phyloP scores from a whole-genome alignment of 1,284 basidiomycete genomes.

The Malassezia caprae region DNA sequence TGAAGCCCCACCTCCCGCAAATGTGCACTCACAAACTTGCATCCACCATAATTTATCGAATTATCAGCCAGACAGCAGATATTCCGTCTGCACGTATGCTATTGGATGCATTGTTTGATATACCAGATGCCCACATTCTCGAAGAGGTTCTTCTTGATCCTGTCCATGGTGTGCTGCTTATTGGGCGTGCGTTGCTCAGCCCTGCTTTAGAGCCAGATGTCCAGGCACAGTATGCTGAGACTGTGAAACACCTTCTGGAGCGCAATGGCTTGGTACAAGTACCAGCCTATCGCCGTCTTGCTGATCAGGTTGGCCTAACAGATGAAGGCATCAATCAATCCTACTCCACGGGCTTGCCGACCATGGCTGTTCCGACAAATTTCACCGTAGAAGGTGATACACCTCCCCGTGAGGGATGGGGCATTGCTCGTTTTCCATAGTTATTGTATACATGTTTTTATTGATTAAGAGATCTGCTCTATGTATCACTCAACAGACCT shows the following conservation, averaged over 20 bases:
- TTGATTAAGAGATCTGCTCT: background rate
- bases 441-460: background rate
- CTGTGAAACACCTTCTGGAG: constrained; percentile 29
- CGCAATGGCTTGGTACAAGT: constrained; percentile 32
- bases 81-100: constrained; percentile 39
- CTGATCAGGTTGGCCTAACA: constrained; percentile 78
- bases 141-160: constrained; percentile 67
- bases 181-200: constrained; percentile 56
- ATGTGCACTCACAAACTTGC: constrained; percentile 96
- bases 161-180: constrained; percentile 75
- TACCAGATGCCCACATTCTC: constrained; percentile 68
- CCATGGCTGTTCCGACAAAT: background rate
- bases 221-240: constrained; percentile 62
- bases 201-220: constrained; percentile 65
- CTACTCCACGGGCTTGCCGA: background rate
- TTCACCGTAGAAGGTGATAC: background rate
- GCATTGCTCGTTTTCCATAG: background rate
- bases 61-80: constrained; percentile 49
- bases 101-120: constrained; percentile 50
- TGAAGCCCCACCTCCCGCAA: constrained; percentile 88
- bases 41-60: constrained; percentile 76
- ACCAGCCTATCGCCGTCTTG: constrained; percentile 70
- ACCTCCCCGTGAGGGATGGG: background rate
- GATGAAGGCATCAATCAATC: background rate
- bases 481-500: background rate